A percentile compares a stretch with the other conserved stretches of the same genome.
phyloP scores from a whole-genome alignment of 202 grass and related monocot species.

The Panicum hallii region DNA sequence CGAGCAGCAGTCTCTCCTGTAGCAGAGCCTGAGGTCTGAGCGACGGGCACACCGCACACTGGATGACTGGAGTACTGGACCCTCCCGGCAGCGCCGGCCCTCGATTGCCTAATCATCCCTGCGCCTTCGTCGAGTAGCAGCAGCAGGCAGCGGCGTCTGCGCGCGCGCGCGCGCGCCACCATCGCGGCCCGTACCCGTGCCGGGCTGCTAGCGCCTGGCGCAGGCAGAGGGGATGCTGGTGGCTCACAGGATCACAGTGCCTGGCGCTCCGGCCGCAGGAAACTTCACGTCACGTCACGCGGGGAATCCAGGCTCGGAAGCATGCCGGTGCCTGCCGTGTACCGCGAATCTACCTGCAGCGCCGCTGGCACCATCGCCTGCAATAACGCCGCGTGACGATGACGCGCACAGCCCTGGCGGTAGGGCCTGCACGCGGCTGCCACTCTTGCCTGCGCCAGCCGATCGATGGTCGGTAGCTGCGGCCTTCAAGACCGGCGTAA shows the following conservation, averaged over 20 bases:
- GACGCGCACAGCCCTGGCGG: neutral
- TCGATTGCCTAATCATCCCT: too few relatives aligned
- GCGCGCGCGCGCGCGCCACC: too few relatives aligned
- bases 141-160: too few relatives aligned
- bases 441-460: too few relatives aligned
- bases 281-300: neutral
- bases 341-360: neutral
- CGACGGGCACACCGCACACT: neutral
- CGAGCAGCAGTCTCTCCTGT: neutral
- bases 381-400: neutral
- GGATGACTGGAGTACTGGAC: too few relatives aligned
- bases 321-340: neutral
- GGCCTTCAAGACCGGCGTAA: constrained; percentile 4
- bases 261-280: neutral
- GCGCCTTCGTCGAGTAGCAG: neutral
- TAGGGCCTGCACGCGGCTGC: too few relatives aligned
- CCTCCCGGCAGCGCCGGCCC: neutral
- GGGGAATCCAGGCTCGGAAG: too few relatives aligned
- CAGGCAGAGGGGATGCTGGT: neutral
- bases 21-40: neutral
- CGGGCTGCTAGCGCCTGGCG: too few relatives aligned
- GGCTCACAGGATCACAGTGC: constrained; percentile 41
- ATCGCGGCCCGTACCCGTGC: too few relatives aligned
- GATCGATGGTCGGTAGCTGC: constrained; percentile 22
- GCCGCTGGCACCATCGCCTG: neutral